phyloP scores from a whole-genome alignment of 2,329 filamentous ascomycete genomes.

The Colletotrichum shisoi region DNA sequence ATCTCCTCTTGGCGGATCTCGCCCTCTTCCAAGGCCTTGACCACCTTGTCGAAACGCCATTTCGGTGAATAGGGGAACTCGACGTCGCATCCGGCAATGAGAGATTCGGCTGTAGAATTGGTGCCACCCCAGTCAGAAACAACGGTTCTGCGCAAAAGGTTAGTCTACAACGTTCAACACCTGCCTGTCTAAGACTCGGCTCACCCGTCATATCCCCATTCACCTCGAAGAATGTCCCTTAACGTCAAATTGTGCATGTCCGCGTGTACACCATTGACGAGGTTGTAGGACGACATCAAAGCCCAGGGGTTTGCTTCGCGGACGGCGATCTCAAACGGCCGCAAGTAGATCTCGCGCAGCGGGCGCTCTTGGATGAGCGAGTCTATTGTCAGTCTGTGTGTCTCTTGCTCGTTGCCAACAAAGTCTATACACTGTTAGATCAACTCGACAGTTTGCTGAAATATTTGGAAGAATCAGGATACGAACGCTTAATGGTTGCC shows the following conservation, averaged over 20 bases:
- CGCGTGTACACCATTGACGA: conserved; percentile 69
- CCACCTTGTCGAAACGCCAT: conserved; percentile 65
- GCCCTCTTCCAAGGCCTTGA: conserved; percentile 61
- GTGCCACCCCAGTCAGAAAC: conserved; percentile 67
- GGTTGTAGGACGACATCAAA: conserved; percentile 73
- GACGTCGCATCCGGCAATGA: conserved; percentile 64
- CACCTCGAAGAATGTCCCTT: conserved; percentile 65
- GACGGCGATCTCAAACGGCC: conserved; percentile 76
- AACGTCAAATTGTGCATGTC: conserved; percentile 65
- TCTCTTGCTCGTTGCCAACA: conserved; percentile 77
- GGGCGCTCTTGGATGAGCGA: conserved; percentile 70
- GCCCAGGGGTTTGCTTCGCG: conserved; percentile 74
- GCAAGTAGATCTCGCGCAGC: conserved; percentile 75
- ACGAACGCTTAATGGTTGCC: conserved; percentile 78
- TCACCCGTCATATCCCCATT: conserved; percentile 70
- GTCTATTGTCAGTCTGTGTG: conserved; percentile 70
- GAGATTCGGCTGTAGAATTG: conserved; percentile 64
- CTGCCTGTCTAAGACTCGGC: conserved; percentile 27
- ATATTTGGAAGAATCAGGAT: background rate
- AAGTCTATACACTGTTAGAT: conserved; percentile 57
- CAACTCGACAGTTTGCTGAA: background rate
- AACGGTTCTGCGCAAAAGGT: conserved; percentile 54
- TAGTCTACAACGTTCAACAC: background rate
- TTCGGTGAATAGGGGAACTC: conserved; percentile 66
- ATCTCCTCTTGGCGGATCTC: conserved; percentile 59